phyloP scores from a whole-genome alignment of 2,329 filamentous ascomycete genomes.

The Aspergillus caelatus region DNA sequence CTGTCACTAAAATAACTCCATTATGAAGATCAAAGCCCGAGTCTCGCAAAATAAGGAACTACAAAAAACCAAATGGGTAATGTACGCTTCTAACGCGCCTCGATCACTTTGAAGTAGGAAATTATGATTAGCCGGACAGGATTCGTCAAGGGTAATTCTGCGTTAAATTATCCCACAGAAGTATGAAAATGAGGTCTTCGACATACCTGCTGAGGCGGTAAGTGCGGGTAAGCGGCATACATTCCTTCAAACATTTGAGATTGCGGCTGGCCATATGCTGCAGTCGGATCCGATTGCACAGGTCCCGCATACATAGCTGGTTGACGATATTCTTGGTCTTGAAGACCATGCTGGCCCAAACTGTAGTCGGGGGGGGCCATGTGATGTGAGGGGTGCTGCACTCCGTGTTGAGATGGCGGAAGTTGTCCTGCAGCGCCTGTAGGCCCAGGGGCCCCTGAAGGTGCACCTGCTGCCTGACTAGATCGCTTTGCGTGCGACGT shows the following conservation, averaged over 20 bases:
- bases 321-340: constrained; percentile 79
- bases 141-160: not conserved
- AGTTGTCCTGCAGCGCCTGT: constrained; percentile 40
- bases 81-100: not conserved
- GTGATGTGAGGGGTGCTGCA: constrained; percentile 57
- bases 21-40: not conserved
- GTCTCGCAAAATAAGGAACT: not conserved
- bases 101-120: not conserved
- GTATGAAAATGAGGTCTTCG: not conserved
- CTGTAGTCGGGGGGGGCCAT: constrained; percentile 62
- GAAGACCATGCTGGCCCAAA: constrained; percentile 64
- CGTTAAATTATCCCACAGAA: not conserved
- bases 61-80: not conserved
- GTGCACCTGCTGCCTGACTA: constrained; percentile 50
- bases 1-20: not conserved
- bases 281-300: constrained; percentile 71
- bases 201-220: constrained; percentile 80
- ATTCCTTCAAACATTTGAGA: constrained; percentile 81
- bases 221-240: constrained; percentile 74
- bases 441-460: constrained; percentile 50
- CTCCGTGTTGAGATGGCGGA: constrained; percentile 50
- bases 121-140: not conserved
- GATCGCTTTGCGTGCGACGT: constrained; percentile 80
- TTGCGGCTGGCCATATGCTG: constrained; percentile 75
- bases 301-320: constrained; percentile 80